These are phyloP conservation scores for Rachicladosporium sp. DNA, from an alignment of 2,329 filamentous ascomycete genomes.

Conservation along the genomic window DNA sequence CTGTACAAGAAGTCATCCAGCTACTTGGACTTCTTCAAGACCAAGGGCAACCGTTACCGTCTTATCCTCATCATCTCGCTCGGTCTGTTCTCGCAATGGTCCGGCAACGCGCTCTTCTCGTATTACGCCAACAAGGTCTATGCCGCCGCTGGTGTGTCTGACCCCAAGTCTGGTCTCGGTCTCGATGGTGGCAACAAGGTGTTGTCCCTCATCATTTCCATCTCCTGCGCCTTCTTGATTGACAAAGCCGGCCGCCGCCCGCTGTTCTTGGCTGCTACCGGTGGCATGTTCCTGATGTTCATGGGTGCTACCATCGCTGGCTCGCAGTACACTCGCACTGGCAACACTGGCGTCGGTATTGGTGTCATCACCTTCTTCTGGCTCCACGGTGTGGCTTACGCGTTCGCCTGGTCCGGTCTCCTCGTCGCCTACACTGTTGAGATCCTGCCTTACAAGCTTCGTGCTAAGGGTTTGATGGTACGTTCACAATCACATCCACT, in stretches of 20 bases:
- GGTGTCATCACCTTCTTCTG: slow-evolving; percentile 40
- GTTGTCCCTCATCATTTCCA: slow-evolving; percentile 43
- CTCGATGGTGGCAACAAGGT: slow-evolving; percentile 45
- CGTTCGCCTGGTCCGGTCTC: slow-evolving; percentile 40
- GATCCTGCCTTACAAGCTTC: slow-evolving; percentile 38
- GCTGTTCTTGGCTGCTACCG: slow-evolving; percentile 21
- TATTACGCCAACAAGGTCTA: slow-evolving; percentile 23
- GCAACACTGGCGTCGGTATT: slow-evolving; percentile 27
- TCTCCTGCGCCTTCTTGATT: slow-evolving; percentile 31
- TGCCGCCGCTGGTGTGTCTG: slow-evolving; percentile 18
- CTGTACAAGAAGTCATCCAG: slow-evolving; percentile 17
- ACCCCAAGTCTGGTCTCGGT: slow-evolving; percentile 20
- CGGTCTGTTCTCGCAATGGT: slow-evolving; percentile 45
- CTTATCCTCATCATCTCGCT: slow-evolving; percentile 37
- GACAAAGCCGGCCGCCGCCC: slow-evolving; percentile 20
- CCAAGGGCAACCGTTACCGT: slow-evolving; percentile 40
- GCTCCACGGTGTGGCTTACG: slow-evolving; percentile 41
- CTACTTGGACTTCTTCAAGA: slow-evolving; percentile 49
- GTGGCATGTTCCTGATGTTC: slow-evolving; percentile 26
- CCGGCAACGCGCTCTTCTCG: slow-evolving; percentile 37
- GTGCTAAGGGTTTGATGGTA: slow-evolving; percentile 34
- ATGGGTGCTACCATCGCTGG: slow-evolving; percentile 12
- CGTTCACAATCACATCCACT: too few relatives aligned
- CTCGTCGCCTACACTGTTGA: slow-evolving; percentile 42
- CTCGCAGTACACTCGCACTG: slow-evolving; percentile 10